A percentile compares a stretch with the other conserved stretches of the same genome.
Evolutionary conservation across 2,329 filamentous ascomycete species (phyloP).

Genomic region (Penicillium sp.): DNA sequence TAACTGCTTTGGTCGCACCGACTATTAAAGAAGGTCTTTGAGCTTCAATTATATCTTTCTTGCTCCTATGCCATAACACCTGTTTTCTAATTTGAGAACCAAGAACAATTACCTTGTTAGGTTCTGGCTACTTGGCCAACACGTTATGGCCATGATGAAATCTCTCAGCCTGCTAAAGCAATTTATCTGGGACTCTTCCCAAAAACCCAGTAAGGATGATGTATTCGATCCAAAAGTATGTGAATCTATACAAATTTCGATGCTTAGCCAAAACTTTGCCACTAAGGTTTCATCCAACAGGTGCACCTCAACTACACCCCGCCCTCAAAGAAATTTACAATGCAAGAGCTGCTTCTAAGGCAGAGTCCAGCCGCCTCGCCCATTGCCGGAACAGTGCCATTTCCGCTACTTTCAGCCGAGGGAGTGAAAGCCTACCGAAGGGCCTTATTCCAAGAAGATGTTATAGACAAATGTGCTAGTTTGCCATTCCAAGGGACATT

Average conservation of each 20-base stretch:
- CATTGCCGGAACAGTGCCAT: slow-evolving; percentile 14
- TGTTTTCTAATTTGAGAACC: neutral
- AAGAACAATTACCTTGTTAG: neutral
- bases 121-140: neutral
- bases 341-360: slow-evolving; percentile 10
- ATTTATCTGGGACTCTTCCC: neutral
- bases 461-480: slow-evolving; percentile 12
- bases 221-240: slow-evolving; percentile 3
- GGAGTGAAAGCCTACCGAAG: slow-evolving; percentile 15
- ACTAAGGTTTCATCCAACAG: slow-evolving; percentile 2
- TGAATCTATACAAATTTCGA: neutral
- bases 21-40: neutral
- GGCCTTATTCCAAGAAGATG: slow-evolving; percentile 10
- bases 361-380: slow-evolving; percentile 5
- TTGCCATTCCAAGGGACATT: slow-evolving; percentile 19
- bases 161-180: neutral
- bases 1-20: neutral
- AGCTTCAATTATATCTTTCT: neutral
- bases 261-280: neutral
- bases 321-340: slow-evolving; percentile 11
- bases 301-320: slow-evolving; percentile 13
- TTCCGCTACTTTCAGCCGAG: slow-evolving; percentile 9
- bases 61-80: neutral
- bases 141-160: neutral
- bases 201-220: neutral